phyloP scores from a whole-genome alignment of 108 stramenopile species.

The Nitzschia sp. region DNA sequence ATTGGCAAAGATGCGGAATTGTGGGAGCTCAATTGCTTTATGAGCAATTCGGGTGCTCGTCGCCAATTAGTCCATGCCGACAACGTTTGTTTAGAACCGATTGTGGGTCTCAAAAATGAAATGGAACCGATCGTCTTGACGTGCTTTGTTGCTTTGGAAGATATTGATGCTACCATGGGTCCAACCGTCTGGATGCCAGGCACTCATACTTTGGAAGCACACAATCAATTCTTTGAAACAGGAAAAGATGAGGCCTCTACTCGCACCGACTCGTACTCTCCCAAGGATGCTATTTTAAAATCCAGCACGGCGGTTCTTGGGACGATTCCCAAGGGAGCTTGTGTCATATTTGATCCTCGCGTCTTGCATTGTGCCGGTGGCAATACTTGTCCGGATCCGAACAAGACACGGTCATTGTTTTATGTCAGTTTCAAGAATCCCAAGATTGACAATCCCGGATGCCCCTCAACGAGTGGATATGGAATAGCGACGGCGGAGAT shows the following conservation, averaged over 20 bases:
- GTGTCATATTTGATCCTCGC: conserved; percentile 81
- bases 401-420: conserved; percentile 61
- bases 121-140: conserved; percentile 65
- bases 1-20: conserved; percentile 57
- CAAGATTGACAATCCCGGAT: conserved; percentile 52
- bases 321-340: conserved; percentile 66
- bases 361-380: conserved; percentile 74
- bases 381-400: conserved; percentile 47
- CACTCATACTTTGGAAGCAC: conserved; percentile 56
- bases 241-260: not conserved
- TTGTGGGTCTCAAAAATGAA: conserved; percentile 1
- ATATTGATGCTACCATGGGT: conserved; percentile 76
- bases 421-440: conserved; percentile 77
- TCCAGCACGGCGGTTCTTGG: conserved; percentile 56
- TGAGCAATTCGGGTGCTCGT: conserved; percentile 71
- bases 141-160: conserved; percentile 83
- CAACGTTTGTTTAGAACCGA: conserved; percentile 49
- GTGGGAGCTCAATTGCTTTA: conserved; percentile 73
- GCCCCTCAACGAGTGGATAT: conserved; percentile 37
- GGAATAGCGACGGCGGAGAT: conserved; percentile 18
- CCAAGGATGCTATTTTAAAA: conserved; percentile 64
- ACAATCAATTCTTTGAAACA: conserved; percentile 56
- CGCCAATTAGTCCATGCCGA: conserved; percentile 87
- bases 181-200: conserved; percentile 81
- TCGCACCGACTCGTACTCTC: conserved; percentile 20